phyloP scores from a whole-genome alignment of 2,329 filamentous ascomycete species.

The Diaporthe ampelina region DNA sequence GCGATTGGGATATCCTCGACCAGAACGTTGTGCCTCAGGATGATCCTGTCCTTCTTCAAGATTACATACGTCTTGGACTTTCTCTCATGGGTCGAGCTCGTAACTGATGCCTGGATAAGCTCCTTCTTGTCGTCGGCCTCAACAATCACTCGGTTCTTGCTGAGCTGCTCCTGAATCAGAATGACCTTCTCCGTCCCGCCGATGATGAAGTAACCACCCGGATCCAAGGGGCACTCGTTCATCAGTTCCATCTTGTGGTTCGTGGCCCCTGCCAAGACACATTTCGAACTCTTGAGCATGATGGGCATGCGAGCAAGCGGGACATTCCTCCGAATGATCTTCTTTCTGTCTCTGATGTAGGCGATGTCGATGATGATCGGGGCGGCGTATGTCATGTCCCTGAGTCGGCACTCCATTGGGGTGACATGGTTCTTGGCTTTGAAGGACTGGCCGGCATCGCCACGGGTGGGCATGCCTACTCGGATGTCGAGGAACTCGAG shows the following conservation, averaged over 20 bases:
- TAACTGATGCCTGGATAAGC: slow-evolving; percentile 94
- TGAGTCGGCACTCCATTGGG: slow-evolving; percentile 94
- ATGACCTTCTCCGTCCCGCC: slow-evolving; percentile 99
- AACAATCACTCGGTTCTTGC: slow-evolving; percentile 99
- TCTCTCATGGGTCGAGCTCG: slow-evolving; percentile 95
- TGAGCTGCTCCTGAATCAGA: slow-evolving; percentile 96
- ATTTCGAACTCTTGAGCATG: slow-evolving; percentile 97
- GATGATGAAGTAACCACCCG: slow-evolving; percentile 97
- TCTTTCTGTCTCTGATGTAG: slow-evolving; percentile 85
- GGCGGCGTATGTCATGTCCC: slow-evolving; percentile 98
- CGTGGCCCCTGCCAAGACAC: slow-evolving; percentile 84
- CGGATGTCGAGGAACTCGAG: slow-evolving; percentile 94
- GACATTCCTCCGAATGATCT: slow-evolving; percentile 81
- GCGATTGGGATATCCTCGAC: slow-evolving; percentile 96
- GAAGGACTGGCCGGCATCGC: slow-evolving; percentile 67
- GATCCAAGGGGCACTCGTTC: slow-evolving; percentile 96
- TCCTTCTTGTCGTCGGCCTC: slow-evolving; percentile 94
- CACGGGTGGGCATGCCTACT: slow-evolving; percentile 83
- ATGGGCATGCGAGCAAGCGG: slow-evolving; percentile 92
- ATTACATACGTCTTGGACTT: slow-evolving; percentile 98
- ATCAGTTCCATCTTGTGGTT: slow-evolving; percentile 91
- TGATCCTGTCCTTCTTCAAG: slow-evolving; percentile 92
- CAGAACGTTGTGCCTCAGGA: slow-evolving; percentile 92
- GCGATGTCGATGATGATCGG: slow-evolving; percentile 94
- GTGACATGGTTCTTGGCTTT: slow-evolving; percentile 82